Evolutionary conservation across 331 rosid species (phyloP).

Genomic region (Malus hybrid): DNA sequence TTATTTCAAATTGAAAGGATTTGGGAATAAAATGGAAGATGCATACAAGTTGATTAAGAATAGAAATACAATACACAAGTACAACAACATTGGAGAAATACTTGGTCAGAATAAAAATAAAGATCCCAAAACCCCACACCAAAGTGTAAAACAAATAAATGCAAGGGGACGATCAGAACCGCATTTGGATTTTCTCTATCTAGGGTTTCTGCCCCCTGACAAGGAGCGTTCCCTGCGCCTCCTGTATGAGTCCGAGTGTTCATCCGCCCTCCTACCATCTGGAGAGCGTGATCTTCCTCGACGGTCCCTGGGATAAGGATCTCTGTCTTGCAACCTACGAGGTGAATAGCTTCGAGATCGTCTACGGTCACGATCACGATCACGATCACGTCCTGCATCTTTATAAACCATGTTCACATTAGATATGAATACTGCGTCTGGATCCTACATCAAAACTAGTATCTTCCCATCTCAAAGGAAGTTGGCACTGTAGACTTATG

Average conservation of each 20-base stretch:
- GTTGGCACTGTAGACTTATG: not conserved
- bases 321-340: conserved; percentile 28
- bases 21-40: too few relatives aligned
- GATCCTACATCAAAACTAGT: not conserved
- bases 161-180: not conserved
- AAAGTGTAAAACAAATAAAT: not conserved
- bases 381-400: conserved; percentile 11
- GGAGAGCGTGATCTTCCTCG: conserved; percentile 41
- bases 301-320: conserved; percentile 23
- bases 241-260: conserved; percentile 17
- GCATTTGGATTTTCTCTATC: not conserved
- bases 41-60: not conserved
- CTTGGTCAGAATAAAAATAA: not conserved
- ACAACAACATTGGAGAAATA: not conserved
- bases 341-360: conserved; percentile 41
- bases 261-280: conserved; percentile 20
- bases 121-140: not conserved
- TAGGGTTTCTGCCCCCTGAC: conserved; percentile 1
- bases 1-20: too few relatives aligned
- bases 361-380: conserved; percentile 5
- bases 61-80: not conserved
- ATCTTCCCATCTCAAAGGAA: not conserved
- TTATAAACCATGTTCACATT: not conserved
- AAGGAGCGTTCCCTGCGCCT: conserved; percentile 24
- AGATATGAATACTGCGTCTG: not conserved